phyloP scores from a whole-genome alignment of 2,329 filamentous ascomycete species.

The Aspergillus clavatus region DNA sequence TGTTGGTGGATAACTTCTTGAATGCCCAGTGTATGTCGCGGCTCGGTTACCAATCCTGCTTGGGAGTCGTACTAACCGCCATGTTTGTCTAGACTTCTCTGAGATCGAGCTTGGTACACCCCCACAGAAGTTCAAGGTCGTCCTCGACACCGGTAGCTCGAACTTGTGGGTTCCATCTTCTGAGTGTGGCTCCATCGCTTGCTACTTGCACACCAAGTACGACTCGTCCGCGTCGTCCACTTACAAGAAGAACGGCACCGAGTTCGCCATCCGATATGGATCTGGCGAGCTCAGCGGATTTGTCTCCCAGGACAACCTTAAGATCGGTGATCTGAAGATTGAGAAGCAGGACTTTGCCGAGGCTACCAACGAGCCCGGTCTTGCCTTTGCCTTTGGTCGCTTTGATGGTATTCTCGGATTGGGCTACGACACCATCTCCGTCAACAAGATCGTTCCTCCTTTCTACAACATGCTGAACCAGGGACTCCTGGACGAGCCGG shows the following conservation, averaged over 20 bases:
- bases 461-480: conserved; percentile 97
- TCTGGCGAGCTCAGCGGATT: conserved; percentile 92
- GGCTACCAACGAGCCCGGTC: conserved; percentile 88
- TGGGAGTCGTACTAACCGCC: conserved; percentile 7
- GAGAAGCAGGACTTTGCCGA: conserved; percentile 93
- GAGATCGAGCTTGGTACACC: conserved; percentile 91
- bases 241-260: conserved; percentile 88
- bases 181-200: conserved; percentile 90
- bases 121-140: conserved; percentile 94
- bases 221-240: conserved; percentile 83
- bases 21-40: conserved; percentile 86
- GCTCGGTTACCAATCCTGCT: not conserved
- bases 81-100: conserved; percentile 73
- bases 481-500: conserved; percentile 79
- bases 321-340: conserved; percentile 83
- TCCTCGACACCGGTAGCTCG: conserved; percentile 96
- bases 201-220: conserved; percentile 96
- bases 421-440: conserved; percentile 93
- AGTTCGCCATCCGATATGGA: conserved; percentile 91
- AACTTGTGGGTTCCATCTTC: conserved; percentile 97
- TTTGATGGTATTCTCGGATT: conserved; percentile 97
- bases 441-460: conserved; percentile 88
- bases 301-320: conserved; percentile 80
- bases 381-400: conserved; percentile 94
- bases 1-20: conserved; percentile 94